Percentiles rank a stretch among this genome's conserved stretches.
Conservation (phyloP, 306 rosid species). For the Pyrus communis region DNA sequence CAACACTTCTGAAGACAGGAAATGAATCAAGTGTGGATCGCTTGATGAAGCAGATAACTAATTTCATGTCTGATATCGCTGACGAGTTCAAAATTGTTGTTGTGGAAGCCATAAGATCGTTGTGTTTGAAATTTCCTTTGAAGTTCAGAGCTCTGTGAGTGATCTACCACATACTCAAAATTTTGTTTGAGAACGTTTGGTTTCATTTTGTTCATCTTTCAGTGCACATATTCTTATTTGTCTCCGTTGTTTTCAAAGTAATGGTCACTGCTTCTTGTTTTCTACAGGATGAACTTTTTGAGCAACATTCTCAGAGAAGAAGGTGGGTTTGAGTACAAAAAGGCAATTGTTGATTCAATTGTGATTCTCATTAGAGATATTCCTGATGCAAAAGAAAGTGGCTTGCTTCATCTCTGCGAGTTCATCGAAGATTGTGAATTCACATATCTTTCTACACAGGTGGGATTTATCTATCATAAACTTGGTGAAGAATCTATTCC, state of each 20-base stretch:
- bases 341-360: slow-evolving; percentile 95
- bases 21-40: slow-evolving; percentile 97
- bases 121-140: slow-evolving; percentile 92
- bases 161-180: slow-evolving; percentile 9
- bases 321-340: slow-evolving; percentile 98
- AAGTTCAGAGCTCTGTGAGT: slow-evolving; percentile 94
- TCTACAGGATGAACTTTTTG: slow-evolving; percentile 87
- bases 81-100: slow-evolving; percentile 98
- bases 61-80: slow-evolving; percentile 96
- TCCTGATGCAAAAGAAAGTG: slow-evolving; percentile 92
- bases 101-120: slow-evolving; percentile 91
- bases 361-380: slow-evolving; percentile 94
- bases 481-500: slow-evolving; percentile 4
- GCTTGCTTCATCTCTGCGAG: slow-evolving; percentile 97
- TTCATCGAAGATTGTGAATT: slow-evolving; percentile 98
- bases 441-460: slow-evolving; percentile 98
- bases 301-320: slow-evolving; percentile 98
- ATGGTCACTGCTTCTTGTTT: not conserved
- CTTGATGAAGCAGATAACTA: slow-evolving; percentile 96
- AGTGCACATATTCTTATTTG: not conserved
- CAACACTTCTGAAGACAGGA: slow-evolving; percentile 97
- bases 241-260: not conserved
- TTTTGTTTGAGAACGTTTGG: not conserved
- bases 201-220: not conserved
- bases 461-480: slow-evolving; percentile 19